phyloP scores from a whole-genome alignment of 495 filamentous ascomycete species.

The Daldinia caldariorum region DNA sequence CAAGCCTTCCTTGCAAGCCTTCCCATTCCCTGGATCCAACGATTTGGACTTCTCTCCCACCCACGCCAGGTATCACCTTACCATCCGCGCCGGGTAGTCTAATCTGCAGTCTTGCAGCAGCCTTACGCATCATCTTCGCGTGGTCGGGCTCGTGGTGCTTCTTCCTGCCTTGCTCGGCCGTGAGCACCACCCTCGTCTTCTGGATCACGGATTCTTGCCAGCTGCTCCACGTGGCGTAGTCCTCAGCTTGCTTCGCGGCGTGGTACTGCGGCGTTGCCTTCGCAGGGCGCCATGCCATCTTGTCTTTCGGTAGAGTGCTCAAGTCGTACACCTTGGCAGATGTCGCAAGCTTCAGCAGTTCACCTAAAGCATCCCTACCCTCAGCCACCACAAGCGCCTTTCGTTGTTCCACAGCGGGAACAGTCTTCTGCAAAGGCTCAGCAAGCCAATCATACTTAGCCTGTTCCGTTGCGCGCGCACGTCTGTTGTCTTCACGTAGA shows the following conservation, averaged over 20 bases:
- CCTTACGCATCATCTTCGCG: conserved; percentile 47
- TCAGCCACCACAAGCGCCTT: conserved; percentile 70
- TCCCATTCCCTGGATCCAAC: conserved; percentile 57
- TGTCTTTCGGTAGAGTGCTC: conserved; percentile 58
- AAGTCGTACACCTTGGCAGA: conserved; percentile 68
- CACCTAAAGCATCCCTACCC: conserved; percentile 73
- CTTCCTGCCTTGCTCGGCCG: conserved; percentile 34
- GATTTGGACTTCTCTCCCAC: conserved; percentile 53
- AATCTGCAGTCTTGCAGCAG: conserved; percentile 60
- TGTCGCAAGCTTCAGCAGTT: conserved; percentile 74
- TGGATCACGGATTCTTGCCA: conserved; percentile 53
- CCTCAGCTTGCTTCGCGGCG: conserved; percentile 54
- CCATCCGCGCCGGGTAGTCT: conserved; percentile 54
- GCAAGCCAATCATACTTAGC: conserved; percentile 71
- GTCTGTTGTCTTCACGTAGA: conserved; percentile 79
- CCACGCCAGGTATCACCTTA: conserved; percentile 41
- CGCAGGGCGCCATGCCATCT: conserved; percentile 59
- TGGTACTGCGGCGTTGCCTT: conserved; percentile 57
- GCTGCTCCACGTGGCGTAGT: conserved; percentile 54
- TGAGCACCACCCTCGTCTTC: conserved; percentile 51
- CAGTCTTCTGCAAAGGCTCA: conserved; percentile 66
- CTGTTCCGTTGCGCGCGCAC: conserved; percentile 69
- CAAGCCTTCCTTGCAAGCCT: conserved; percentile 49
- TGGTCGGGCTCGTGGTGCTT: conserved; percentile 32
- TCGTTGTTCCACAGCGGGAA: conserved; percentile 63